Evolutionary conservation across 2,329 filamentous ascomycete species (phyloP), one percentile per base, ranked within the genome.

Genomic region (Colletotrichum endophyticum): DNA sequence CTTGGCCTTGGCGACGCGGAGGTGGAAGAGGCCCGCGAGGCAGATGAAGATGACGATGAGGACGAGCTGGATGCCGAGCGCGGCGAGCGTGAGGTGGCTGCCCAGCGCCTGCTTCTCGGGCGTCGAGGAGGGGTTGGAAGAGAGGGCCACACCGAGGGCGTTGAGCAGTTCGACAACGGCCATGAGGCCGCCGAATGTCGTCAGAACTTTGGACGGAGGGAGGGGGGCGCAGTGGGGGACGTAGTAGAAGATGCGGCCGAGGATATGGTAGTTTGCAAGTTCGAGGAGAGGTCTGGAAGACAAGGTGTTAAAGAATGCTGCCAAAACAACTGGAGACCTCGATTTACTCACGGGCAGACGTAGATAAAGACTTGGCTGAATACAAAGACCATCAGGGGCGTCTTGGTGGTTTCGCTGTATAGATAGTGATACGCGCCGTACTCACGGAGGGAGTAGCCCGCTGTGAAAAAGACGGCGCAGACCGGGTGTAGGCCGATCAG

Each of bases 191-290:
- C 87, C 87, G 75, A 92, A 91, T 5, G 84, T 88, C 5, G 83
- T 80, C 15, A 90, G 79, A 30, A 90, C 87, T 22, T 83, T 83
- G 72, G 83, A 83, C 0, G 89, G 86, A 19, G 87, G 85, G n/a
- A 91, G 81, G 0, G 92, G 92, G 0, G 92, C 86, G 70, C 89
- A 86, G 80, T 92, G 90, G 0, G 92, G 92, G 3, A 93, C 86
- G 82, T 93, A 94, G 83, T 89, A 90, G 30, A 94, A 86, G 13
- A 92, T 85, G 3, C 92, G 89, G 5, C 89, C 90, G 70, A 94
- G 89, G 75, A 93, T 86, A 79, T 92, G 89, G 83, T 94, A 94
- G 83, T 94, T 93, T 75, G 89, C 88, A 5, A 92, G 88, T 76
- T 92, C 91, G 67, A 93, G 89, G 6, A 94, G 84, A 0, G 92